Percentiles rank a stretch among this genome's conserved stretches.
phyloP scores from a whole-genome alignment of 1,284 basidiomycete genomes.

The Apiotrichum domesticum region DNA sequence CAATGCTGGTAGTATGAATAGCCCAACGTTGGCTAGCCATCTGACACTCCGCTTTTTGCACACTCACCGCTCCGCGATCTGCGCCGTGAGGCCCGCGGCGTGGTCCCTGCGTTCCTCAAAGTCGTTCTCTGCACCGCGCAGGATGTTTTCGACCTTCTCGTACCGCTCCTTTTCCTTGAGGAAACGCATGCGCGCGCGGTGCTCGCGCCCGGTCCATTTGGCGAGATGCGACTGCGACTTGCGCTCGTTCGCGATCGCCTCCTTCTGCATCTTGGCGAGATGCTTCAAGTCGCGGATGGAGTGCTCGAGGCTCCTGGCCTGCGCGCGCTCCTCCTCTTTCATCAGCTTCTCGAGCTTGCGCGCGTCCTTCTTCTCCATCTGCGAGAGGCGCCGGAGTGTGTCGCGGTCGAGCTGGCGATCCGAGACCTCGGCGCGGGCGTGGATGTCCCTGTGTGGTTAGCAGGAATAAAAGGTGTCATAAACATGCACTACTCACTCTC shows the following conservation, averaged over 20 bases:
- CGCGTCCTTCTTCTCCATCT: conserved; percentile 46
- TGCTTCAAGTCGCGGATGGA: conserved; percentile 47
- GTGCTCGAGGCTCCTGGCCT: conserved; percentile 37
- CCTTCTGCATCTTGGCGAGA: conserved; percentile 42
- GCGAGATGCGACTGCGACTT: conserved; percentile 42
- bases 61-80: conserved; percentile 33
- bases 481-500: conserved; percentile 28
- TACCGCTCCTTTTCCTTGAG: conserved; percentile 48
- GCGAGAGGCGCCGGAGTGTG: conserved; percentile 31
- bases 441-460: conserved; percentile 33
- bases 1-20: too few relatives aligned
- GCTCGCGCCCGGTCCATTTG: conserved; percentile 45
- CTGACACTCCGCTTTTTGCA: not conserved
- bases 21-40: too few relatives aligned
- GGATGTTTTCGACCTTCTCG: conserved; percentile 42
- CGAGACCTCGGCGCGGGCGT: conserved; percentile 38
- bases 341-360: conserved; percentile 45
- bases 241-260: conserved; percentile 44
- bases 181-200: conserved; percentile 46
- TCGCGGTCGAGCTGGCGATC: conserved; percentile 35
- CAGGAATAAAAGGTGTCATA: not conserved
- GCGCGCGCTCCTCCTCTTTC: conserved; percentile 45
- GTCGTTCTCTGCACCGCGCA: conserved; percentile 45
- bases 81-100: conserved; percentile 38
- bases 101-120: conserved; percentile 45